Evolutionary conservation across 805 yeast genomes (phyloP).

Genomic region (Candida oleophila): DNA sequence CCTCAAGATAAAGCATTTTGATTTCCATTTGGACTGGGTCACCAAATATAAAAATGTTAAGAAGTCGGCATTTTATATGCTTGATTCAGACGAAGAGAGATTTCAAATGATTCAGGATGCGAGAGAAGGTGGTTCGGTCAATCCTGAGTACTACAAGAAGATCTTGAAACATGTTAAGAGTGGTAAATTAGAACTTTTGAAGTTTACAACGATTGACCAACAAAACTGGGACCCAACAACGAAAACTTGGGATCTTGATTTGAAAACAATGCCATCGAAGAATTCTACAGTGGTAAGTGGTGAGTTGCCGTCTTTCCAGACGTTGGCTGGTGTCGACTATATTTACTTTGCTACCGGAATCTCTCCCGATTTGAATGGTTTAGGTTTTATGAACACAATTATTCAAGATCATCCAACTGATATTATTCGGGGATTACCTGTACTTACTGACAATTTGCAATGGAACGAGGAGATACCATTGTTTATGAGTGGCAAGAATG

Average conservation of each 20-base stretch:
- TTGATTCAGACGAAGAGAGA: conserved; percentile 43
- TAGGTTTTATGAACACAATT: conserved; percentile 31
- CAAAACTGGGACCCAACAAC: conserved; percentile 23
- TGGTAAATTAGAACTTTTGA: conserved; percentile 29
- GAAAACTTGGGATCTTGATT: conserved; percentile 22
- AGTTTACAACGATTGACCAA: conserved; percentile 23
- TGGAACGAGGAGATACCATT: conserved; percentile 40
- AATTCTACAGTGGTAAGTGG: background rate
- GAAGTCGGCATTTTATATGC: conserved; percentile 42
- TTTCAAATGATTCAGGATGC: conserved; percentile 40
- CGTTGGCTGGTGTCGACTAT: conserved; percentile 23
- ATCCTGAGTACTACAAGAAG: conserved; percentile 41
- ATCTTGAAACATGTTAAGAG: conserved; percentile 26
- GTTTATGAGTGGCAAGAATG: conserved; percentile 43
- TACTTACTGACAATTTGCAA: conserved; percentile 43
- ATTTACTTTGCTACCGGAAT: conserved; percentile 45
- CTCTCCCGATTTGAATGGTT: conserved; percentile 23
- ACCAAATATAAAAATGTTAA: conserved; percentile 47
- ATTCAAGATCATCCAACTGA: conserved; percentile 26
- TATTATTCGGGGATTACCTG: conserved; percentile 37
- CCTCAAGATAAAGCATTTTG: conserved; percentile 45
- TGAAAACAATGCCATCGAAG: conserved; percentile 10
- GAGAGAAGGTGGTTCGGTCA: conserved; percentile 45
- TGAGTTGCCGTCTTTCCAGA: background rate
- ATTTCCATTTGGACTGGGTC: conserved; percentile 49